Evolutionary conservation across 352 stramenopile genomes (phyloP).

Genomic region (Pythium graminicola): DNA sequence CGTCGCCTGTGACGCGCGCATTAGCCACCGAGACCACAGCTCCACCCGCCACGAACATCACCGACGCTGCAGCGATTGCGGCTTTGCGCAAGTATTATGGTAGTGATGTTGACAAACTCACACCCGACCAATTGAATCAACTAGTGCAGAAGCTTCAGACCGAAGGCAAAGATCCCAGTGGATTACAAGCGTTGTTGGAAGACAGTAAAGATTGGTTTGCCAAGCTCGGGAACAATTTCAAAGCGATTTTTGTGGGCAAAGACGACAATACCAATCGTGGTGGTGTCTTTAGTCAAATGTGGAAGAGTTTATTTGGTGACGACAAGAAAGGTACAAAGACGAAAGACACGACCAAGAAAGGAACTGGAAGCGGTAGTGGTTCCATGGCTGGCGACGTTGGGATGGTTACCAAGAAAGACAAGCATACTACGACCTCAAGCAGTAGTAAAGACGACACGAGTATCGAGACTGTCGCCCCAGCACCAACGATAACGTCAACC

Average conservation of each 20-base stretch:
- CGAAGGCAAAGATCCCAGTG: not conserved
- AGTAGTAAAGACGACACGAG: conserved; percentile 1
- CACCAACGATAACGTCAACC: not conserved
- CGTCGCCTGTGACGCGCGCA: conserved; percentile 1
- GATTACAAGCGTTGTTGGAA: conserved; percentile 3
- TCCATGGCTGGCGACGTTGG: not conserved
- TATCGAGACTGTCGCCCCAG: conserved; percentile 4
- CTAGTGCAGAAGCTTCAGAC: conserved; percentile 8
- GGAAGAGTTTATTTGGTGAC: conserved; percentile 8
- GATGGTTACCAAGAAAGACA: not conserved
- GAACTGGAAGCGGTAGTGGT: conserved; percentile 4
- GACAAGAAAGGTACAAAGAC: not conserved
- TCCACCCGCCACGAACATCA: not conserved
- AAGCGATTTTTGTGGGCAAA: conserved; percentile 4
- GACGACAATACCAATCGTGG: conserved; percentile 7
- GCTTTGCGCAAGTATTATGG: conserved; percentile 10
- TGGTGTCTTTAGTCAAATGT: conserved; percentile 10
- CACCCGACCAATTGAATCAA: not conserved
- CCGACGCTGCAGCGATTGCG: not conserved
- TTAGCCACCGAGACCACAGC: not conserved
- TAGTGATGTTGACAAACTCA: conserved; percentile 7
- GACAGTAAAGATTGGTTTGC: conserved; percentile 7
- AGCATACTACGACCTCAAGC: not conserved
- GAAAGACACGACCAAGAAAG: not conserved
- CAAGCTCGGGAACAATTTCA: conserved; percentile 1